Evolutionary conservation across 768 basidiomycete genomes (phyloP), one percentile per base, ranked within the genome.

Genomic region (Sutorius australiensis): DNA sequence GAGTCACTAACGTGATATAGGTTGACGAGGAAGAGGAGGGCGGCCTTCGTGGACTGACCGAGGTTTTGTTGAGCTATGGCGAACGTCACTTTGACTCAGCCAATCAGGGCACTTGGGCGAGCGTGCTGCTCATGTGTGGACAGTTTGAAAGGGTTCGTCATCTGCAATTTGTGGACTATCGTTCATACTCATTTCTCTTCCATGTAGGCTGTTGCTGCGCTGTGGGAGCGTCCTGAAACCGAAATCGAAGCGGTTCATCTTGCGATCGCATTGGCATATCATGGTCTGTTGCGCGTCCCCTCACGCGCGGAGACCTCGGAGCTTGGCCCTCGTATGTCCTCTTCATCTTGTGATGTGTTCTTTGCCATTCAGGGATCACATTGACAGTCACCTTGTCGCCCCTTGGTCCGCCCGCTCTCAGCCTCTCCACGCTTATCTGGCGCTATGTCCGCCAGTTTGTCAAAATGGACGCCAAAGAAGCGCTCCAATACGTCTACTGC

Each of bases 221-320:
- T 98, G 9, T 90, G 92, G 82, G 88, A 93, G 41, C 87, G 90
- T 59, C 80, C 81, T 46, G 87, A 90, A 57, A 87, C 89, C 16
- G 89, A 97, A 61, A 82, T 94, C 16, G 97, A 98, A 65, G 95
- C 93, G 0, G 89, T 98, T 5, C 97, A 99, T 68, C 77, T 98
- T 24, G 94, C 91, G 0, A 87, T 97, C 59, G 91, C 87, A 3
- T 75, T 99, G 50, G 83, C 91, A 0, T 99, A 98, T 66, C 94
- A 98, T 64, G 97, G 95, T 2, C 73, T 99, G 5, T 71, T 99
- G 19, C 82, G 94, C 10, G 83, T 95, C 0, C 89, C 95, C 6
- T 80, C 87, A 8, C 77, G 84, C 6, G 83, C 87, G 2, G 90
- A 94, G 65, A 85, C 87, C 5, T 89, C 89, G 2, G 92, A 95